These are phyloP conservation scores for Pseudocercospora eumusae DNA, from an alignment of 2,329 filamentous ascomycete species.

Conservation along the genomic window DNA sequence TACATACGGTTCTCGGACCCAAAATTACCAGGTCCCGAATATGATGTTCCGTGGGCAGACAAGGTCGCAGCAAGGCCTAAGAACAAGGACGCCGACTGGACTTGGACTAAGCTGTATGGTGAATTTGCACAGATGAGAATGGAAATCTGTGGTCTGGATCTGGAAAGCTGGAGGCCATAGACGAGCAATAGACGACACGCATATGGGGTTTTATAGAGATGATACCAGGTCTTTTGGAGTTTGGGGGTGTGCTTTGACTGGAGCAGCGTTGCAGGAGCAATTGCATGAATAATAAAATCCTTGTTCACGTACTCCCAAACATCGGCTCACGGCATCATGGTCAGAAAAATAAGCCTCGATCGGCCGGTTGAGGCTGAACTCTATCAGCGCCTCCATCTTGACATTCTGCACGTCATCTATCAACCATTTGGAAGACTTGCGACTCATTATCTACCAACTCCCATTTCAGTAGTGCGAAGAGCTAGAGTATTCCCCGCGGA, in stretches of 20 bases:
- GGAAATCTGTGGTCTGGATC: slow-evolving; percentile 56
- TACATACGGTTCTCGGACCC: slow-evolving; percentile 52
- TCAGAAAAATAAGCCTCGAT: neutral
- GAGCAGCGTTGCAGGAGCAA: neutral
- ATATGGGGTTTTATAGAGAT: neutral
- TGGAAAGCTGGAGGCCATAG: slow-evolving; percentile 45
- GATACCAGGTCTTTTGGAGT: neutral
- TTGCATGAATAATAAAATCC: neutral
- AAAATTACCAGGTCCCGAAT: slow-evolving; percentile 54
- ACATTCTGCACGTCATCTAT: neutral
- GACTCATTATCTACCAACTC: neutral
- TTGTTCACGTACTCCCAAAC: neutral
- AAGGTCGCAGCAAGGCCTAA: slow-evolving; percentile 47
- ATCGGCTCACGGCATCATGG: neutral
- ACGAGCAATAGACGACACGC: neutral
- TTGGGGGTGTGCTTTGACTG: neutral
- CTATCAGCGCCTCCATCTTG: neutral
- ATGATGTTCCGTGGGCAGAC: slow-evolving; percentile 49
- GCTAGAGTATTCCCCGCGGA: neutral
- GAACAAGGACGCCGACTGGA: slow-evolving; percentile 49
- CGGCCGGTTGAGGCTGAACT: slow-evolving; percentile 12
- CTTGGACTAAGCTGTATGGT: slow-evolving; percentile 54
- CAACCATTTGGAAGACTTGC: neutral
- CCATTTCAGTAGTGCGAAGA: neutral
- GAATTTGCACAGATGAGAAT: slow-evolving; percentile 52